Evolutionary conservation across 108 stramenopile species (phyloP), one percentile per base, ranked within the genome.

Genomic region (Fragilariopsis cylindrus): DNA sequence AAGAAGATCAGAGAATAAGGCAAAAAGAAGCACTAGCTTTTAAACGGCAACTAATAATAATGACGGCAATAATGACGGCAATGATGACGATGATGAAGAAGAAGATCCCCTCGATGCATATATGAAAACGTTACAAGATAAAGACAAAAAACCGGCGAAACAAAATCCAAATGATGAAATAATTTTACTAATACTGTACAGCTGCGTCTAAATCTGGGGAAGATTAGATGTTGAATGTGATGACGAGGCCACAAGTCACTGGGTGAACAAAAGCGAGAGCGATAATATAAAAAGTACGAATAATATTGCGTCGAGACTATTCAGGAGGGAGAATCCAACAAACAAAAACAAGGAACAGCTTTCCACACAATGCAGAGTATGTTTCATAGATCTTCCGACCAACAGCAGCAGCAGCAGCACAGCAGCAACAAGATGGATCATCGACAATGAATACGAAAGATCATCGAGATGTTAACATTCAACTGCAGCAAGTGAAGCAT

Each of bases 21-120:
- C 9, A 19, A 76, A 18, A 67, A 43, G 30, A 67, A 77, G 9
- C 65, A 48, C 66, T 42, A 74, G 0, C 45, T 13, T 11, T 1
- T 52, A 52, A 52, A 0, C 50, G 50, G 7, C 57, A n/a, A n/a
- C 4, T n/a, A 18, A 58, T 9, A 43, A 73, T 39, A 64, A 66
- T 64, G 72, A 78, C 8, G 13, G 18, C 9, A 48, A 63, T 4
- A 30, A 48, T 18, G 54, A 71, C 5, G 21, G 7, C 12, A 42
- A 64, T 30, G 43, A 54, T 8, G 69, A 72, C 16, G 44, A 60
- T 4, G 76, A 87, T 42, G 87, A 83, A 8, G 92, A 89, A 21
- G 89, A 84, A 58, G 94, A 95, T 79, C 88, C 94, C 1, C 71
- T 95, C 66, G 94, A 95, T 69, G 88, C 90, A 8, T 95, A 86